These are phyloP conservation scores for Lycium barbarum DNA, from an alignment of 257 asterid species.

Conservation along the genomic window DNA sequence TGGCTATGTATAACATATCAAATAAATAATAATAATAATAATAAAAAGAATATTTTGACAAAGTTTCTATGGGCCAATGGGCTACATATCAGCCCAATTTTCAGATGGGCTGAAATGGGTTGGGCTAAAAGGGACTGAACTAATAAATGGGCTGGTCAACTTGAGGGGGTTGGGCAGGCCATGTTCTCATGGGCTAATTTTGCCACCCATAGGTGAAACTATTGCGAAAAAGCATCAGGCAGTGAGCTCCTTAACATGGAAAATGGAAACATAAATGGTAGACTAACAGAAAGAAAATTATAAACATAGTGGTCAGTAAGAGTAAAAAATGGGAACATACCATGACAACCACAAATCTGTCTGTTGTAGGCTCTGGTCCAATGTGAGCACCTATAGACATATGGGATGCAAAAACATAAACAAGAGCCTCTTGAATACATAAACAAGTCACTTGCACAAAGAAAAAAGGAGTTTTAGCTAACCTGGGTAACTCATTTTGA, in stretches of 20 bases:
- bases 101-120: too few relatives aligned
- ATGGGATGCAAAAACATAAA: slow-evolving; percentile 26
- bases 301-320: background rate
- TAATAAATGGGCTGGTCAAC: too few relatives aligned
- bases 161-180: too few relatives aligned
- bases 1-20: too few relatives aligned
- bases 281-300: background rate
- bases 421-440: slow-evolving; percentile 1
- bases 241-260: background rate
- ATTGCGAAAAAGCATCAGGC: background rate
- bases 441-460: slow-evolving; percentile 21
- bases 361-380: slow-evolving; percentile 99
- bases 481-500: slow-evolving; percentile 88
- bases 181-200: too few relatives aligned
- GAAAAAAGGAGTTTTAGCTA: slow-evolving; percentile 29
- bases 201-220: background rate
- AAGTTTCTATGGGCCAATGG: too few relatives aligned
- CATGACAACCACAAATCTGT: slow-evolving; percentile 99
- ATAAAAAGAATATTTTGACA: too few relatives aligned
- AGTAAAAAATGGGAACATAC: slow-evolving; percentile 44
- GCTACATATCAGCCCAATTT: too few relatives aligned
- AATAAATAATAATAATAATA: too few relatives aligned
- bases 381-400: slow-evolving; percentile 85
- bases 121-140: too few relatives aligned
- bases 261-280: background rate